These are phyloP conservation scores for Stylonectria norvegica DNA, from an alignment of 2,329 filamentous ascomycete genomes.

Conservation along the genomic window DNA sequence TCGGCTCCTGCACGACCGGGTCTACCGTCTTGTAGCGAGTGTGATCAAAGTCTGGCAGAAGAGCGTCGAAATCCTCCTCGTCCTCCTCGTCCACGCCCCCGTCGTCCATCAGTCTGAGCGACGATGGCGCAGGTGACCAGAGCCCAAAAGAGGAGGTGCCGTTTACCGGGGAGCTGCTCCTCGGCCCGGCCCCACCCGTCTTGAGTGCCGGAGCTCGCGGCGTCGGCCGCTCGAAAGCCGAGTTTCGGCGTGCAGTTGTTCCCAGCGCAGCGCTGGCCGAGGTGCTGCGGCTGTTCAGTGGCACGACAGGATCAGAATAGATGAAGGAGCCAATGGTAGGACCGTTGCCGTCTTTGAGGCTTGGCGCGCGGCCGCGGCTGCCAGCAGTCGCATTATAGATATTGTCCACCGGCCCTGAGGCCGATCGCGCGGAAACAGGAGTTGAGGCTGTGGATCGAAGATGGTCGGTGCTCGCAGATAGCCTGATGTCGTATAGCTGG, in stretches of 20 bases:
- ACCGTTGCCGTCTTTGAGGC: slow-evolving; percentile 19
- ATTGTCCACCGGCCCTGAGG: slow-evolving; percentile 32
- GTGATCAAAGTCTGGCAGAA: slow-evolving; percentile 52
- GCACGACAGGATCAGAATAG: slow-evolving; percentile 42
- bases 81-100: slow-evolving; percentile 34
- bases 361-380: slow-evolving; percentile 24
- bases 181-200: slow-evolving; percentile 14
- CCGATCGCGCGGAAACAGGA: slow-evolving; percentile 32
- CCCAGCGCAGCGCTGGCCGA: slow-evolving; percentile 41
- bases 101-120: slow-evolving; percentile 43
- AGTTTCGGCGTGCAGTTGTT: slow-evolving; percentile 29
- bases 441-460: slow-evolving; percentile 47
- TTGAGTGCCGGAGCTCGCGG: slow-evolving; percentile 17
- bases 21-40: slow-evolving; percentile 28
- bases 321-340: slow-evolving; percentile 35
- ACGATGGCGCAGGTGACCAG: slow-evolving; percentile 37
- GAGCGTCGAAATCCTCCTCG: slow-evolving; percentile 46
- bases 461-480: slow-evolving; percentile 74
- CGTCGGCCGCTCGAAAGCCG: slow-evolving; percentile 25
- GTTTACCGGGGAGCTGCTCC: slow-evolving; percentile 19
- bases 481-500: slow-evolving; percentile 67
- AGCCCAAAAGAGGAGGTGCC: slow-evolving; percentile 27
- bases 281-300: slow-evolving; percentile 40
- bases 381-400: slow-evolving; percentile 14
- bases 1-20: slow-evolving; percentile 1